Conservation (phyloP, 78 protist species). For the Dictyostelium intermedium region DNA sequence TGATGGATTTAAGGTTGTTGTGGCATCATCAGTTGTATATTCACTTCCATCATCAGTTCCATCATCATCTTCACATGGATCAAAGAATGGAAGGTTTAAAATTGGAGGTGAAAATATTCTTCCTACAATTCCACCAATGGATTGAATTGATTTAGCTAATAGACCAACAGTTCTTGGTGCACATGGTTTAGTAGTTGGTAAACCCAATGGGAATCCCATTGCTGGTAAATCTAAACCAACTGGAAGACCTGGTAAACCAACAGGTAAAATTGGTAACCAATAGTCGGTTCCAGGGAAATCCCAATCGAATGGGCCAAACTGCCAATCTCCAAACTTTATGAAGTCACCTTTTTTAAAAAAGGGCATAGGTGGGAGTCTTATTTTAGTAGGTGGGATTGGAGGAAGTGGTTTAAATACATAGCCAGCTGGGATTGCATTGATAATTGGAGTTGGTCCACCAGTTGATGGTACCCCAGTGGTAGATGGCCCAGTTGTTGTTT, state of each 20-base stretch:
- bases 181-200: not conserved
- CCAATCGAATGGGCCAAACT: not conserved
- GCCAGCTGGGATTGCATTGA: not conserved
- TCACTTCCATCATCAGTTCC: not conserved
- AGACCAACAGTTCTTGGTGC: not conserved
- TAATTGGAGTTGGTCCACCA: not conserved
- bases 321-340: not conserved
- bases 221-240: not conserved
- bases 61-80: not conserved
- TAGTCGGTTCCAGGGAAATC: not conserved
- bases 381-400: not conserved
- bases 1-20: not conserved
- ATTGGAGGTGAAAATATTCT: not conserved
- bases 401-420: not conserved
- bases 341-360: not conserved
- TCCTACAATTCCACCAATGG: not conserved
- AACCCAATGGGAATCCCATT: not conserved
- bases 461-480: not conserved
- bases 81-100: not conserved
- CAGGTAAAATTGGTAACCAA: not conserved
- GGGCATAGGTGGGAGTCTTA: not conserved
- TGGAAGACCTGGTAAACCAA: not conserved
- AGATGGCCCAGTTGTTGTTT: not conserved
- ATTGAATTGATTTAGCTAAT: not conserved
- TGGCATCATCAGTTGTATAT: not conserved